phyloP scores from a whole-genome alignment of 1,284 basidiomycete species.

The Pseudozyma pruni region DNA sequence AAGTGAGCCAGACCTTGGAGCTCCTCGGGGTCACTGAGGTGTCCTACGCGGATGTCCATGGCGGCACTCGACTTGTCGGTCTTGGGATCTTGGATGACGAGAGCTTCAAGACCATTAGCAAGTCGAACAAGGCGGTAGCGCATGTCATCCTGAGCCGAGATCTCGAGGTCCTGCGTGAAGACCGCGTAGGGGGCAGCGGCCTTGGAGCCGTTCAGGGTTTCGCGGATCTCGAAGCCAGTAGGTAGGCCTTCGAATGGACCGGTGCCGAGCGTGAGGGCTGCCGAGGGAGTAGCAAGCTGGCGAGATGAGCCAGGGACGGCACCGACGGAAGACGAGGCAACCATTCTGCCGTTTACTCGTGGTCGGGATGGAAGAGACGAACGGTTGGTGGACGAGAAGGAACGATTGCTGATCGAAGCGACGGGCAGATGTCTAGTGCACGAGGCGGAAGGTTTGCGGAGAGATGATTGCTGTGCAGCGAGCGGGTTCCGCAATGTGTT shows the following conservation, averaged over 20 bases:
- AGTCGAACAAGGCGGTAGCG: slow-evolving; percentile 77
- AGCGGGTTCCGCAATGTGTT: slow-evolving; percentile 24
- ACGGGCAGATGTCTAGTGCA: slow-evolving; percentile 1
- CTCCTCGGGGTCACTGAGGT: slow-evolving; percentile 82
- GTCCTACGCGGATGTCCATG: slow-evolving; percentile 93
- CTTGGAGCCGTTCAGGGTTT: slow-evolving; percentile 37
- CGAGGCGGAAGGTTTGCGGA: neutral
- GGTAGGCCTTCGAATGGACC: slow-evolving; percentile 40
- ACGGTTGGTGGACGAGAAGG: slow-evolving; percentile 17
- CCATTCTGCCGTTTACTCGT: slow-evolving; percentile 10
- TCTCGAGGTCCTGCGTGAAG: slow-evolving; percentile 53
- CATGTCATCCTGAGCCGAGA: slow-evolving; percentile 49
- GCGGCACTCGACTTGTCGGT: slow-evolving; percentile 96
- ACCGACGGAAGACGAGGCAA: slow-evolving; percentile 7
- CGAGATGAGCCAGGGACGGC: slow-evolving; percentile 40
- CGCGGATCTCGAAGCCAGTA: slow-evolving; percentile 47
- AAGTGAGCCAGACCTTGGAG: slow-evolving; percentile 82
- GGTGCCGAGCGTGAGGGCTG: slow-evolving; percentile 33
- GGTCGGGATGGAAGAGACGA: neutral
- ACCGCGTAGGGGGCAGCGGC: slow-evolving; percentile 54
- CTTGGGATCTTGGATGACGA: slow-evolving; percentile 84
- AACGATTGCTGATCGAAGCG: slow-evolving; percentile 6
- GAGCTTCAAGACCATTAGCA: slow-evolving; percentile 86
- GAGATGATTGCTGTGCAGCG: slow-evolving; percentile 12
- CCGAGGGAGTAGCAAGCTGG: slow-evolving; percentile 36